Evolutionary conservation across 1,284 basidiomycete genomes (phyloP).

Genomic region (Fistulinella cinereoalba): DNA sequence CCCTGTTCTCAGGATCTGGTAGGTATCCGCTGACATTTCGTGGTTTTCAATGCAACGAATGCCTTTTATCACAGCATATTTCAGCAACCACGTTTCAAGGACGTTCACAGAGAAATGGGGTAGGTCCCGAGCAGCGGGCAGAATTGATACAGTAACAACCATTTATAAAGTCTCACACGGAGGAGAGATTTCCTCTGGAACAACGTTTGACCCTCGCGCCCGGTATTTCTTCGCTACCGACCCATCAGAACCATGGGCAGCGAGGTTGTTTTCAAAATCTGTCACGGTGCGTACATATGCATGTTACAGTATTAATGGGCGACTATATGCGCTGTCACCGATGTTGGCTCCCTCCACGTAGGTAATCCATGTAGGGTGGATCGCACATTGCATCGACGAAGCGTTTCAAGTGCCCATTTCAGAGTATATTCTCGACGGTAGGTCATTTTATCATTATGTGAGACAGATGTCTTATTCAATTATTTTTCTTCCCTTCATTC

Average conservation of each 20-base stretch:
- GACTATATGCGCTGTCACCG: conserved; percentile 9
- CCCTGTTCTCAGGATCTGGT: conserved; percentile 29
- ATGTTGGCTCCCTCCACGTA: conserved; percentile 12
- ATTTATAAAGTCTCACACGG: conserved; percentile 22
- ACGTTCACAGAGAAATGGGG: conserved; percentile 24
- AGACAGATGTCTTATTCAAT: background rate
- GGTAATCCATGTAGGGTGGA: conserved; percentile 47
- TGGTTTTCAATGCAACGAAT: too few relatives aligned
- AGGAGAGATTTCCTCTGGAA: conserved; percentile 17
- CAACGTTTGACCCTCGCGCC: conserved; percentile 9
- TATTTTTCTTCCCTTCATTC: background rate
- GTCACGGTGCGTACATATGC: conserved; percentile 24
- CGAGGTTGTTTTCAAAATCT: conserved; percentile 26
- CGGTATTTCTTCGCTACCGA: conserved; percentile 33
- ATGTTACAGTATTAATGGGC: background rate
- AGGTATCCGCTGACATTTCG: too few relatives aligned
- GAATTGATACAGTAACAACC: background rate
- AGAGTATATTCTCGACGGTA: conserved; percentile 48
- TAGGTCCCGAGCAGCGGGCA: conserved; percentile 7
- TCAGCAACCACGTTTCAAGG: conserved; percentile 25
- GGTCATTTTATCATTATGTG: conserved; percentile 7
- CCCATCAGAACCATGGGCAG: conserved; percentile 26
- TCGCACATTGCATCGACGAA: conserved; percentile 40
- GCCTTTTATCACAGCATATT: conserved; percentile 24
- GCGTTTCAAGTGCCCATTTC: conserved; percentile 43